Percentiles rank a stretch among this genome's conserved stretches.
Evolutionary conservation across 2,329 filamentous ascomycete genomes (phyloP).

Genomic region (Cordyceps cateniannulata): DNA sequence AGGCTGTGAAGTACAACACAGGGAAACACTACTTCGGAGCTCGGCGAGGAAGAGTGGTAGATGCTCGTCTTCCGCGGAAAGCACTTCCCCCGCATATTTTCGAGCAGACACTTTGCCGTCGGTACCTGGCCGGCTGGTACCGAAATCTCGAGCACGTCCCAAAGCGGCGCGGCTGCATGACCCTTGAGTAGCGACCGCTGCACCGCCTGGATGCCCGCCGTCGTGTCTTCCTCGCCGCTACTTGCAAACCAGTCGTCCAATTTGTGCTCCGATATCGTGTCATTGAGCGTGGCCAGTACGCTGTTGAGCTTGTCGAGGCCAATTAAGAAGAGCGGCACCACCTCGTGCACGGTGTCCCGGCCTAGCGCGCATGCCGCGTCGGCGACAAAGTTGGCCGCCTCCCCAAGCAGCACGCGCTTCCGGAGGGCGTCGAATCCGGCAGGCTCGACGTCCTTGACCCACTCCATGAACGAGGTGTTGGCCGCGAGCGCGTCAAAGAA

Average conservation of each 20-base stretch:
- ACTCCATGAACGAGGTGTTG: not conserved
- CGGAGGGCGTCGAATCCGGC: not conserved
- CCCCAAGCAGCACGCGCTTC: constrained; percentile 3
- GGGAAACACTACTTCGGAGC: not conserved
- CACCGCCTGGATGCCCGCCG: not conserved
- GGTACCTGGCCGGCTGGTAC: not conserved
- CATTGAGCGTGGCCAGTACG: not conserved
- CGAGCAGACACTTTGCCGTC: not conserved
- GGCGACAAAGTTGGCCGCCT: constrained; percentile 10
- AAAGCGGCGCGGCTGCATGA: not conserved
- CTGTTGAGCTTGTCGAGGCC: constrained; percentile 9
- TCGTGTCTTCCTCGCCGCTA: not conserved
- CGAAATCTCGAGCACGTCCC: constrained; percentile 1
- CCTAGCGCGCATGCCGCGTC: constrained; percentile 7
- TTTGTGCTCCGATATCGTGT: constrained; percentile 1
- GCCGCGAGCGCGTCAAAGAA: not conserved
- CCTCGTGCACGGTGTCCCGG: constrained; percentile 6
- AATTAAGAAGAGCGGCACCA: constrained; percentile 7
- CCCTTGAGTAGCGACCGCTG: constrained; percentile 3
- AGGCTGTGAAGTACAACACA: not conserved
- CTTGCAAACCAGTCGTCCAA: constrained; percentile 10
- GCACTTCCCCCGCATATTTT: not conserved
- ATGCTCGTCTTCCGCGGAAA: not conserved
- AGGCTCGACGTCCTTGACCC: constrained; percentile 4
- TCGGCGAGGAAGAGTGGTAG: not conserved